phyloP scores from a whole-genome alignment of 2,329 filamentous ascomycete genomes.

The Allantophomopsis cytisporea region DNA sequence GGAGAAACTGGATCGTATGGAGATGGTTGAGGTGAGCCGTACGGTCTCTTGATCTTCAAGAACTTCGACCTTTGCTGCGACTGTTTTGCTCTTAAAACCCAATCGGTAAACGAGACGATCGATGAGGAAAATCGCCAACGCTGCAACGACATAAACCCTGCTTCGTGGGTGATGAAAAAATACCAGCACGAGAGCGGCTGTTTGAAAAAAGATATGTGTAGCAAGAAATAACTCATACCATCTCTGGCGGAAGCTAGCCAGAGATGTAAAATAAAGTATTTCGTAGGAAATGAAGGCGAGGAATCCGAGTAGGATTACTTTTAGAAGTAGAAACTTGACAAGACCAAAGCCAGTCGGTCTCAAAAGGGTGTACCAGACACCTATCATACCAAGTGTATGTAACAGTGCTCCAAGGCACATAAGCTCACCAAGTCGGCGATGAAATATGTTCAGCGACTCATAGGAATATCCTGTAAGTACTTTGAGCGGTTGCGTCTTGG shows the following conservation, averaged over 20 bases:
- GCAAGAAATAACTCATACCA: constrained; percentile 52
- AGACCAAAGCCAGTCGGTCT: constrained; percentile 33
- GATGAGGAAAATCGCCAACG: constrained; percentile 39
- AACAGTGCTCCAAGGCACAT: constrained; percentile 44
- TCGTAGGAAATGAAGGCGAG: constrained; percentile 43
- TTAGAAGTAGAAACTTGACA: constrained; percentile 32
- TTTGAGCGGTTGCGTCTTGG: constrained; percentile 52
- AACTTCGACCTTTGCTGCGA: constrained; percentile 34
- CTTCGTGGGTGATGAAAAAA: constrained; percentile 43
- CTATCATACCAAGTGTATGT: constrained; percentile 39
- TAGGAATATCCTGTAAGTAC: constrained; percentile 49
- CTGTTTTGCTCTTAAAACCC: constrained; percentile 30
- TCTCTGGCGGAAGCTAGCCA: constrained; percentile 41
- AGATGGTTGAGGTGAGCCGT: constrained; percentile 21
- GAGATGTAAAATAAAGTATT: constrained; percentile 45
- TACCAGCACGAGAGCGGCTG: constrained; percentile 37
- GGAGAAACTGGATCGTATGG: constrained; percentile 2
- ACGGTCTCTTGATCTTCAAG: constrained; percentile 43
- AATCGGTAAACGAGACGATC: constrained; percentile 45
- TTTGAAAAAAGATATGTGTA: constrained; percentile 42
- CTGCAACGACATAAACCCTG: constrained; percentile 35
- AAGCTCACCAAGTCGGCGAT: constrained; percentile 47
- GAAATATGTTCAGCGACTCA: constrained; percentile 51
- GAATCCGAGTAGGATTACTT: constrained; percentile 38
- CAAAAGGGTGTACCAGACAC: constrained; percentile 37